phyloP scores from a whole-genome alignment of 2,329 filamentous ascomycete species.

The Stagonosporopsis vannaccii region DNA sequence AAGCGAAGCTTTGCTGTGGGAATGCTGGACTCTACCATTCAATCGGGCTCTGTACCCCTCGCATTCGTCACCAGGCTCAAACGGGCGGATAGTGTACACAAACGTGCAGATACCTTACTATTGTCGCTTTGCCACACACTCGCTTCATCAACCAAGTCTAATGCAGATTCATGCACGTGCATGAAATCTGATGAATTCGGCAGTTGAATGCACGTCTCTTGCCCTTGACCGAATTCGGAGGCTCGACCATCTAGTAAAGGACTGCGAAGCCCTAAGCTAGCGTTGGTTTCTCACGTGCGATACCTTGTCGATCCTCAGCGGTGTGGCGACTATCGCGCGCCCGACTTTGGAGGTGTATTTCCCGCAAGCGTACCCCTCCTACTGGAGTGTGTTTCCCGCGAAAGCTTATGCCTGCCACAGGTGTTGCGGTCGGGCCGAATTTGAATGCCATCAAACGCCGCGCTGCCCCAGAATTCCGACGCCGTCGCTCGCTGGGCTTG shows the following conservation, averaged over 20 bases:
- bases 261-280: background rate
- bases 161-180: slow-evolving; percentile 10
- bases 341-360: slow-evolving; percentile 4
- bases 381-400: slow-evolving; percentile 4
- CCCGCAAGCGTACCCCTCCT: slow-evolving; percentile 13
- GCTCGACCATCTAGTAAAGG: slow-evolving; percentile 5
- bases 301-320: slow-evolving; percentile 14
- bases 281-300: slow-evolving; percentile 9
- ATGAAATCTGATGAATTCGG: slow-evolving; percentile 9
- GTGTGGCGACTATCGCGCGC: slow-evolving; percentile 22
- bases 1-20: background rate
- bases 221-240: slow-evolving; percentile 3
- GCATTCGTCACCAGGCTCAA: background rate
- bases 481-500: slow-evolving; percentile 4
- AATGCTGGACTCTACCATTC: slow-evolving; percentile 5
- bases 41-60: background rate
- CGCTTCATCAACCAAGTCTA: background rate
- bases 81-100: background rate
- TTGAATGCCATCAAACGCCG: slow-evolving; percentile 6
- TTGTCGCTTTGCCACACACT: background rate
- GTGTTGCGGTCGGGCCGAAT: slow-evolving; percentile 6
- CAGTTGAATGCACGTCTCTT: slow-evolving; percentile 3
- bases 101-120: background rate
- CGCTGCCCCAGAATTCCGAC: slow-evolving; percentile 7
- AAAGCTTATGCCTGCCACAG: slow-evolving; percentile 6